Evolutionary conservation across 305 asterid species (phyloP).

Genomic region (Fraxinus floribunda): DNA sequence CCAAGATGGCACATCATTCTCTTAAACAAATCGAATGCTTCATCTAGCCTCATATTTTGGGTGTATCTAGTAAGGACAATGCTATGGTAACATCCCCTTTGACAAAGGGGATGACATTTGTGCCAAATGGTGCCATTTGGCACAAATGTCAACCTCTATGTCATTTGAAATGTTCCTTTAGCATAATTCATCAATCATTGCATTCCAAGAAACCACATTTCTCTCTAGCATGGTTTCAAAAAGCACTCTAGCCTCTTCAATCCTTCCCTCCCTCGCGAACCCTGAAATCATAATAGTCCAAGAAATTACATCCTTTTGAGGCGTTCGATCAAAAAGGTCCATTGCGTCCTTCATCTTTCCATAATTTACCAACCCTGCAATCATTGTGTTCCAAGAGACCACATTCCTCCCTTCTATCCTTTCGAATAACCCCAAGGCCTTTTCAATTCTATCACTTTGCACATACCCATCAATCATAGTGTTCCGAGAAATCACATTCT

Average conservation of each 20-base stretch:
- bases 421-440: constrained; percentile 43
- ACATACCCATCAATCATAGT: constrained; percentile 52
- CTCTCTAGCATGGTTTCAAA: constrained; percentile 45
- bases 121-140: no score
- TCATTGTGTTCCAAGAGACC: constrained; percentile 50
- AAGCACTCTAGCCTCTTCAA: constrained; percentile 50
- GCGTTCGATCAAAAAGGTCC: constrained; percentile 38
- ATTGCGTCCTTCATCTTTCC: constrained; percentile 48
- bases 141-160: no score
- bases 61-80: constrained; percentile 27
- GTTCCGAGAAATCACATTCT: constrained; percentile 57
- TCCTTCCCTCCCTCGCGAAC: constrained; percentile 34
- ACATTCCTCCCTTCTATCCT: constrained; percentile 46
- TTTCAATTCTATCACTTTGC: constrained; percentile 31
- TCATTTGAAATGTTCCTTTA: no score
- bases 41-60: constrained; percentile 32
- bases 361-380: constrained; percentile 41
- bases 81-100: no score
- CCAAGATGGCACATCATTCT: constrained; percentile 38
- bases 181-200: constrained; percentile 29
- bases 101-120: no score
- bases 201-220: constrained; percentile 57
- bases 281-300: constrained; percentile 57
- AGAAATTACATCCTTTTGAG: constrained; percentile 44
- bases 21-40: constrained; percentile 37